Base-by-base conservation (phyloP, 441 rosid species). In the Pelargonium cotyledonis region DNA sequence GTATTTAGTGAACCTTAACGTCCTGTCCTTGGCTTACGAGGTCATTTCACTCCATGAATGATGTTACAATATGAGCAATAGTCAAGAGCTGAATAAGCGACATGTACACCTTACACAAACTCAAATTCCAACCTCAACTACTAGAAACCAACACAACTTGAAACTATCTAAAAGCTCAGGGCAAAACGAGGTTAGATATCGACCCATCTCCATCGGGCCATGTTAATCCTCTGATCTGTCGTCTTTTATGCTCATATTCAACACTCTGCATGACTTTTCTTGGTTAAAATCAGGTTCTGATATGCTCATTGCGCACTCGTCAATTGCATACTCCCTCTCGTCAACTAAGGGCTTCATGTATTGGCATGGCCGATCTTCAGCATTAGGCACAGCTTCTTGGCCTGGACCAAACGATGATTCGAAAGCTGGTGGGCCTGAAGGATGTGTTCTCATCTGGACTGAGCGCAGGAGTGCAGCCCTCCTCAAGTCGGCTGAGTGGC, bases 401-500 rank as follows among this genome's bases (percentile, higher is more conserved):
- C 75, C 83, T 1, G 83, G 73, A 58, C 77, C 83, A 76, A 74
- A 82, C 6, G 85, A 76, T 69, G 80, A 78, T 63, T 88, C 90
- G 69, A 65, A 82, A 0, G 88, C 72, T 16, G 84, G 70, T 43
- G 70, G 23, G 65, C 82, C 79, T 35, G 82, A 74, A 53, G 98
- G 92, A 26, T 90, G 93, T 40, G 92, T 77, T 78, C 94, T 90
- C 92, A 95, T 89, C 82, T 92, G 96, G 71, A 92, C 96, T 16
- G 98, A 95, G 71, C 97, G 85, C 78, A 95, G 77, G 51, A 95
- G 85, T 6, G 99, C 97, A 29, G 96, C 86, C 68, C 96, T 88
- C 71, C 97, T 87, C 72, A 95, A 76, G 80, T 92, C 96, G 18
- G 97, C 94, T 0, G 98, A 90, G 82, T 95, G 96, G 73, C 98